A percentile compares a stretch with the other conserved stretches of the same genome.
phyloP scores from a whole-genome alignment of 2,329 filamentous ascomycete species.

The Lachnellula cervina region DNA sequence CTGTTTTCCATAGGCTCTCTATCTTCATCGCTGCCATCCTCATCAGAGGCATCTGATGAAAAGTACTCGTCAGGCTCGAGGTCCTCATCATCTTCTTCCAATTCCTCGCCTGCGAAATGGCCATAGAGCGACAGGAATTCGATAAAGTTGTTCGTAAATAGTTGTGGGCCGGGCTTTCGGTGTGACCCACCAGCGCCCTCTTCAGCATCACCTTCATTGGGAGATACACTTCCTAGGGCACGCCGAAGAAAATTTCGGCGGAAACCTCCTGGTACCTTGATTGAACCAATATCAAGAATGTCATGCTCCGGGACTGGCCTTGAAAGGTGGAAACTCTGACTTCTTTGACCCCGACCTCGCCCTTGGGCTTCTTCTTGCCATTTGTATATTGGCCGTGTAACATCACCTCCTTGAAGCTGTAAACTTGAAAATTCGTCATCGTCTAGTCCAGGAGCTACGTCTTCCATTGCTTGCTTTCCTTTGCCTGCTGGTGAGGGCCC shows the following conservation, averaged over 20 bases:
- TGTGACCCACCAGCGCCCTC: constrained; percentile 34
- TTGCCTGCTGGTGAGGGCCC: constrained; percentile 31
- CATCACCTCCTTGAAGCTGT: constrained; percentile 87
- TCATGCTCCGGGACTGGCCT: constrained; percentile 76
- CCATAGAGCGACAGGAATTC: constrained; percentile 95
- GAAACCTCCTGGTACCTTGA: constrained; percentile 91
- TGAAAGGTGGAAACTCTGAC: constrained; percentile 79
- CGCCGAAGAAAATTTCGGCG: constrained; percentile 83
- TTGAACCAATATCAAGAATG: constrained; percentile 78
- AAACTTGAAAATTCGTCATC: constrained; percentile 91
- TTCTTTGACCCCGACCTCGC: constrained; percentile 61
- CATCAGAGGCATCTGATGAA: constrained; percentile 60
- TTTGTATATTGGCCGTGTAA: constrained; percentile 90
- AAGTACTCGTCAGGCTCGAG: constrained; percentile 88
- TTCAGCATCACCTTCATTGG: constrained; percentile 32
- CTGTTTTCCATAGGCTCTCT: constrained; percentile 84
- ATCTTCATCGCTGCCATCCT: constrained; percentile 57
- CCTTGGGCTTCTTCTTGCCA: constrained; percentile 82
- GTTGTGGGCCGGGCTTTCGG: constrained; percentile 46
- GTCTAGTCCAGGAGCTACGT: constrained; percentile 38
- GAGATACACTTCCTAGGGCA: constrained; percentile 59
- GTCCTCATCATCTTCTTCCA: constrained; percentile 94
- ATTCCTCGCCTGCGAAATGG: constrained; percentile 93
- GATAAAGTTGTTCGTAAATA: constrained; percentile 88
- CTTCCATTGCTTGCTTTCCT: constrained; percentile 29